phyloP scores from a whole-genome alignment of 129 eudicot species.

The Daucus carota region DH1_v3.0 NC_030385.2:7303001-7303500 shows the following conservation, averaged over 20 bases:
- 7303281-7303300: not conserved
- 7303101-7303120: constrained; percentile 1
- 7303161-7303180: not conserved
- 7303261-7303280: constrained; percentile 7
- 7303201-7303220: not conserved
- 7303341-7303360: not conserved
- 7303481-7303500: not conserved
- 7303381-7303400: not conserved
- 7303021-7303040: not conserved
- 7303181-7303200: not conserved
- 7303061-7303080: not conserved
- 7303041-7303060: not conserved
- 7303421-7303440: not conserved
- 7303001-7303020: not conserved
- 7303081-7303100: not conserved
- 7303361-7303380: not conserved
- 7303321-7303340: not conserved
- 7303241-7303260: not conserved
- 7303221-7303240: not conserved
- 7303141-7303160: not conserved
- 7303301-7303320: not conserved
- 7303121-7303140: not conserved
- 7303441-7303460: not conserved
- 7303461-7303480: not conserved
- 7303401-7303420: not conserved